Conservation (phyloP, 371 early-diverging fungal species). For the Mucor velutinosus region DNA sequence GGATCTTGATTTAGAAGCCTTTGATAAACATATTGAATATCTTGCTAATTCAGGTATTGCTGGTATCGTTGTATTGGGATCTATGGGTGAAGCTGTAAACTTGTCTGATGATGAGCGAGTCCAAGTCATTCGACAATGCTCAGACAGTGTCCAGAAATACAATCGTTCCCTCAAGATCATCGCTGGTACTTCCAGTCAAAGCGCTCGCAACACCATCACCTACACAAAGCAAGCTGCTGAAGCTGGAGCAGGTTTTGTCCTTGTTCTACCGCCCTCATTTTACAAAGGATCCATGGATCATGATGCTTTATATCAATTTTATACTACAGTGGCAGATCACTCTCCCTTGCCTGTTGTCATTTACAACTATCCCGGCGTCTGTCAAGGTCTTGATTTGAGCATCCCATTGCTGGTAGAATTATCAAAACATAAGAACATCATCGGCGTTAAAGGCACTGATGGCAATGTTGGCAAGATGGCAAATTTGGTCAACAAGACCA, state of each 20-base stretch:
- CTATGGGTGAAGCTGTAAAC: conserved; percentile 51
- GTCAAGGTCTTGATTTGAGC: conserved; percentile 48
- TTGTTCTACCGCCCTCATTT: conserved; percentile 51
- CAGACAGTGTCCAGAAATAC: conserved; percentile 29
- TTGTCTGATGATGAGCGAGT: conserved; percentile 42
- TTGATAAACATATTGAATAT: conserved; percentile 43
- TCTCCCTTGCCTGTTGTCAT: conserved; percentile 49
- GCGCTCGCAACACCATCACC: conserved; percentile 38
- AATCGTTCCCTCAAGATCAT: conserved; percentile 37
- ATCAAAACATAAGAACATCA: conserved; percentile 45
- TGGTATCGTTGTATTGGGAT: conserved; percentile 50
- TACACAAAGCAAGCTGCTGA: conserved; percentile 36
- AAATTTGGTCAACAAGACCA: conserved; percentile 27
- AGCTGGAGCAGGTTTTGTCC: conserved; percentile 40
- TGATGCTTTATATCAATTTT: conserved; percentile 35
- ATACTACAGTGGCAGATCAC: conserved; percentile 39
- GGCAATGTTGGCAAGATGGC: conserved; percentile 56
- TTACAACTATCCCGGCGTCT: conserved; percentile 55
- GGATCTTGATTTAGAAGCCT: conserved; percentile 43
- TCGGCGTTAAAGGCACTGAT: conserved; percentile 52
- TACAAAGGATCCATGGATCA: conserved; percentile 33
- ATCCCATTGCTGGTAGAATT: conserved; percentile 29
- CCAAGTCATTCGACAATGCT: conserved; percentile 28
- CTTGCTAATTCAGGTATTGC: conserved; percentile 43
- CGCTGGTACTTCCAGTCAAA: conserved; percentile 43